Base-by-base conservation (phyloP, 2,329 filamentous ascomycete genomes). In the Cytospora schulzeri region DNA sequence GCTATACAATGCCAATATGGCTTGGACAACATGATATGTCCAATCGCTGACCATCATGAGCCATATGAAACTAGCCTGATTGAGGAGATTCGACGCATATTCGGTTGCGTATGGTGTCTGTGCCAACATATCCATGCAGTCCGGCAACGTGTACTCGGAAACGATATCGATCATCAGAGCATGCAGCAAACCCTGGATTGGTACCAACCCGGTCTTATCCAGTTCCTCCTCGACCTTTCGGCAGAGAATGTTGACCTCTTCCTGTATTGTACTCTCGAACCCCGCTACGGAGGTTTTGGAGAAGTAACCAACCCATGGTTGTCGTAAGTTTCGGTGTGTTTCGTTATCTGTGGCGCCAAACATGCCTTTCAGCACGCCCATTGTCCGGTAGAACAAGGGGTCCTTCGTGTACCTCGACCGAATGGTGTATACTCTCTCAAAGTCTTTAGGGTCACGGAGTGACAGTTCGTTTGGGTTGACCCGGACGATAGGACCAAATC, bases 401-500 rank as follows among this genome's bases (percentile, higher is more conserved):
- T 54, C 52, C 15, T 54, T 54, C 15, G 52, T 54, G 24, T 54
- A 54, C 15, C 52, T 29, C 15, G 52, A 29, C 0, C 52, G 52
- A 12, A 54, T 5, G 14, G 26, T 54, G 31, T 54, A 54, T 14
- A 54, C 31, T 14, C 19, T 28, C 19, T 54, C 52, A 54, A 54
- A 54, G 22, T 54, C 52, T n/a, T 15, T 22, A 22, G 26, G 26
- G 12, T 54, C 52, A 33, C 52, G 26, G 12, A 54, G 24, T 28
- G 52, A 54, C 31, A 54, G 19, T 22, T 54, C 52, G 52, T 54
- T 54, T 3, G 52, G 52, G 31, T 29, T 33, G 52, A 54, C 52
- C 29, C 52, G 22, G 52, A 54, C 52, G 7, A 54, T 29, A 19
- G 52, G 52, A 12, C 52, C 52, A 29, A 29, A 54, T 29, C 5